Evolutionary conservation across 2,329 filamentous ascomycete genomes (phyloP).

Genomic region (Ascochyta fabae): DNA sequence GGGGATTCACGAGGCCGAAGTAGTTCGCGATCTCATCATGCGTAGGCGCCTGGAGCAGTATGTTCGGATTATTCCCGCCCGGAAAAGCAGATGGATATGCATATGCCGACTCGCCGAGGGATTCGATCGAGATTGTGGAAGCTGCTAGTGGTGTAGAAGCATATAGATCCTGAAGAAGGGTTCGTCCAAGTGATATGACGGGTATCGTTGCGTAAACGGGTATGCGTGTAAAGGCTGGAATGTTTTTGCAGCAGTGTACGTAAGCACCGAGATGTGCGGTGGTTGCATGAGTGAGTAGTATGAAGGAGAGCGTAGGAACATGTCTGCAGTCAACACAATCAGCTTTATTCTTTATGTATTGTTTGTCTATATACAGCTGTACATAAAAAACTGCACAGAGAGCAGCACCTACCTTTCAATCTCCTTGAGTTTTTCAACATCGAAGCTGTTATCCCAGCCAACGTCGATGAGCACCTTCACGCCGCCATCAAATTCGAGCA

Average conservation of each 20-base stretch:
- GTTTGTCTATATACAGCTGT: conserved; percentile 20
- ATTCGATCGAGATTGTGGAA: conserved; percentile 76
- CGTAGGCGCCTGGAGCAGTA: conserved; percentile 73
- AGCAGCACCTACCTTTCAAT: conserved; percentile 77
- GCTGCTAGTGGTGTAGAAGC: conserved; percentile 86
- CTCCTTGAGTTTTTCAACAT: conserved; percentile 79
- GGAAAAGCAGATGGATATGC: conserved; percentile 60
- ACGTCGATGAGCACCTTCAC: conserved; percentile 95
- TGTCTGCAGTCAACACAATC: conserved; percentile 63
- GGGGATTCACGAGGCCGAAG: conserved; percentile 85
- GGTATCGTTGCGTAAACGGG: conserved; percentile 94
- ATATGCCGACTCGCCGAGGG: conserved; percentile 70
- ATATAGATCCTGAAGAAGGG: conserved; percentile 90
- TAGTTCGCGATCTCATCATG: conserved; percentile 89
- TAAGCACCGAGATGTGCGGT: conserved; percentile 90
- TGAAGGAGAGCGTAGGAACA: conserved; percentile 87
- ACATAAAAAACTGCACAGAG: conserved; percentile 8
- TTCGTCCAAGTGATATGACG: conserved; percentile 90
- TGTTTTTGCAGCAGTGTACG: conserved; percentile 95
- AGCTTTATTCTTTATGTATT: conserved; percentile 26
- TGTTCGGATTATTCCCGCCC: conserved; percentile 51
- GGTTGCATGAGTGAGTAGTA: conserved; percentile 94
- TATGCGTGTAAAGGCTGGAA: conserved; percentile 88
- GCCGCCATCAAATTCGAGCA: conserved; percentile 94
- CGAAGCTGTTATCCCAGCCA: conserved; percentile 94